Conservation (phyloP, 208 protist genomes). For the Entamoeba histolytica region DNA sequence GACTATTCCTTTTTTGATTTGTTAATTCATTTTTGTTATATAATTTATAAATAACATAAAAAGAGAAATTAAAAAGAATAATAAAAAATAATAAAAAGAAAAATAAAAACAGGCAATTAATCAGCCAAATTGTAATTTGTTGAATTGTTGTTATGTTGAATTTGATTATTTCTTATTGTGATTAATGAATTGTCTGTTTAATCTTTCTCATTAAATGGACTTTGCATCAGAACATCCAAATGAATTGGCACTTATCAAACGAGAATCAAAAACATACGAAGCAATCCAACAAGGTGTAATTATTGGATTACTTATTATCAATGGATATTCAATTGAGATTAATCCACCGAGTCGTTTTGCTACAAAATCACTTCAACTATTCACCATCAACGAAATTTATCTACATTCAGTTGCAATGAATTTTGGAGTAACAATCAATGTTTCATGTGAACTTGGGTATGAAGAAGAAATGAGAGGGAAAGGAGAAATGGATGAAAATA, state of each 20-base stretch:
- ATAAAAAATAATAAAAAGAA: too few relatives aligned
- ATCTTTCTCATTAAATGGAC: too few relatives aligned
- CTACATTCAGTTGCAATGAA: neutral
- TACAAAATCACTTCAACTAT: neutral
- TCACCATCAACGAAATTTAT: neutral
- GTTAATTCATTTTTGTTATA: too few relatives aligned
- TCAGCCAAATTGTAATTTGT: too few relatives aligned
- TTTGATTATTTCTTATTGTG: too few relatives aligned
- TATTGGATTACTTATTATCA: neutral
- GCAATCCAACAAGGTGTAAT: neutral
- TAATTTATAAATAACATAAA: too few relatives aligned
- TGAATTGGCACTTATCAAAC: neutral
- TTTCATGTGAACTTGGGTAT: neutral
- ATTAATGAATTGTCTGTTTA: too few relatives aligned
- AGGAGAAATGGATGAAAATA: neutral
- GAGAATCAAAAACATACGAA: neutral
- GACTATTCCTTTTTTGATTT: too few relatives aligned
- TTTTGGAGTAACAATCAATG: neutral
- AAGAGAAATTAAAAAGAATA: too few relatives aligned
- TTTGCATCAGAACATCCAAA: neutral
- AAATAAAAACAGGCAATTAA: too few relatives aligned
- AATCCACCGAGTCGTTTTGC: neutral
- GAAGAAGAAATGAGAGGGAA: neutral
- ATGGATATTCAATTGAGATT: neutral
- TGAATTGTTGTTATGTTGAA: too few relatives aligned